Base-by-base conservation (phyloP, 176 grass and related monocot genomes). In the Paspalum notatum region DNA sequence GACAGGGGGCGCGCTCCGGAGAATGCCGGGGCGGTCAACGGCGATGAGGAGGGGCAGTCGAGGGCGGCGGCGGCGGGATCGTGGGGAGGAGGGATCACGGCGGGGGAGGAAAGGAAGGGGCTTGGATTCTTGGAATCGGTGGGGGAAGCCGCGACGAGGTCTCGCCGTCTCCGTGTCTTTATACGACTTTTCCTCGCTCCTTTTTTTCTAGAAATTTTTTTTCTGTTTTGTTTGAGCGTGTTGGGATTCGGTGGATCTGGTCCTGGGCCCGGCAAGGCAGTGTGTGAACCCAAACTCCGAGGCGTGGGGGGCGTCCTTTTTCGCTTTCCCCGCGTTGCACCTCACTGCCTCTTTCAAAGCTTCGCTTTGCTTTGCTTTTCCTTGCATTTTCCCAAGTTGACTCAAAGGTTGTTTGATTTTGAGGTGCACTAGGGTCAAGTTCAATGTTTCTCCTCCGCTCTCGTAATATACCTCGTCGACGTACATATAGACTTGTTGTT, bases 171-270 rank as follows among this genome's bases (percentile, higher is more conserved):
- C n/a, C n/a, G 75, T 39, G 46, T 9, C 74, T 89, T 85, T 85
- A 71, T 89, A 84, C 10, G 62, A 70, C 70, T 48, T 84, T 84
- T 84, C 50, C 37, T 83, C 20, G 37, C 44, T 25, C 27, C 13
- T 12, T 1, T 24, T 59, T 4, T 32, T 2, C 7, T 32, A n/a
- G n/a, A 51, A 8, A 4, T 11, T 6, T 12, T 13, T 60, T 21
- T 45, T 42, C 62, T 24, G 3, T n/a, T 69, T 7, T 39, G 4
- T 68, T 50, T 52, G 20, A 25, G 11, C 57, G 37, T 22, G 7
- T 44, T 52, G 40, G 74, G 66, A 88, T 74, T 68, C 75, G 15
- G 75, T 79, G 81, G 81, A 84, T 80, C 86, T 68, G 76, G 62
- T 55, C 44, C 4, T 48, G 11, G 52, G 56, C 38, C 58, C 58